A percentile compares a stretch with the other conserved stretches of the same genome.
Conservation (phyloP, 1,284 basidiomycete species). For the Melanopsichium pennsylvanicum region DNA sequence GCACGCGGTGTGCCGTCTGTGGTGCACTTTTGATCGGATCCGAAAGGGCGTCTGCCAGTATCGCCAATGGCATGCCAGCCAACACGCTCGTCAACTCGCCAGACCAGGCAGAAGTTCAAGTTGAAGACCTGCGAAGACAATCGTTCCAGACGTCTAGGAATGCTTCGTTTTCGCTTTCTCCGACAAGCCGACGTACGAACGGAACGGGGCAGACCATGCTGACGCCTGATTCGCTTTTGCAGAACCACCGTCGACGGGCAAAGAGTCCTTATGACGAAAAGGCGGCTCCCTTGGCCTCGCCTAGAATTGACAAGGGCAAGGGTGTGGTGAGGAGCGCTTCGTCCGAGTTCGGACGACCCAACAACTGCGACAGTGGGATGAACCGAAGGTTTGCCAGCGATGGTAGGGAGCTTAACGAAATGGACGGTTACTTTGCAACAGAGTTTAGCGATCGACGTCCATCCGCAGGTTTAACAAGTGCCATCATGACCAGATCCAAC, state of each 20-base stretch:
- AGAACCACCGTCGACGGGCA: conserved; percentile 21
- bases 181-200: conserved; percentile 3
- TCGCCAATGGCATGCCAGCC: not conserved
- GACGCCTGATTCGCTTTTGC: conserved; percentile 22
- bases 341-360: conserved; percentile 1
- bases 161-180: conserved; percentile 5
- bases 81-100: not conserved
- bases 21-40: conserved; percentile 24
- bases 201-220: conserved; percentile 9
- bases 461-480: conserved; percentile 1
- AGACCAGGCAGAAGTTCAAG: not conserved
- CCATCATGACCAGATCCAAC: conserved; percentile 19
- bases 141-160: conserved; percentile 9
- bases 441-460: not conserved
- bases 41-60: conserved; percentile 4
- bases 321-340: conserved; percentile 37
- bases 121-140: conserved; percentile 3
- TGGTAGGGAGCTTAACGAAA: conserved; percentile 4
- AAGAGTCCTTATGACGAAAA: conserved; percentile 46
- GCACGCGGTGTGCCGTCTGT: conserved; percentile 18
- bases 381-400: conserved; percentile 7
- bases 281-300: conserved; percentile 41
- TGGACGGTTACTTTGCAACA: conserved; percentile 31
- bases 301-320: conserved; percentile 43
- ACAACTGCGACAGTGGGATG: conserved; percentile 1